Conservation (phyloP, 2,329 filamentous ascomycete genomes). For the Myotisia sp. region DNA sequence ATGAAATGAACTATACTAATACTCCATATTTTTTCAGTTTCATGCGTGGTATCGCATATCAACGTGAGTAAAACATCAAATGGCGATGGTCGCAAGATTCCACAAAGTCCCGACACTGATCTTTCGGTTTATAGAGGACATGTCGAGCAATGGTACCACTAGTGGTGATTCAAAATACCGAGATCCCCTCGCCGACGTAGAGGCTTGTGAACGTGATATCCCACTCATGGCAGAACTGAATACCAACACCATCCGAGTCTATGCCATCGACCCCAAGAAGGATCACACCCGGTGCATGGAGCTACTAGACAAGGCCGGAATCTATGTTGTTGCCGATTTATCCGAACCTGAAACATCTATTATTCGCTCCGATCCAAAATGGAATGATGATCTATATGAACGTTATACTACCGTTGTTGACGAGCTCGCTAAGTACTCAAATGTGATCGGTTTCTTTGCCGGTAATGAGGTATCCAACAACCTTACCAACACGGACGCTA, state of each 20-base stretch:
- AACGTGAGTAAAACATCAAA: constrained; percentile 41
- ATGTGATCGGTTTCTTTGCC: constrained; percentile 93
- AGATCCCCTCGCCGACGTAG: constrained; percentile 65
- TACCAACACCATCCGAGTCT: constrained; percentile 90
- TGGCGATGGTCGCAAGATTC: background rate
- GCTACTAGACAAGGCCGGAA: constrained; percentile 65
- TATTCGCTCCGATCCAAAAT: constrained; percentile 62
- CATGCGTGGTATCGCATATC: constrained; percentile 90
- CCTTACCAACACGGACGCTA: constrained; percentile 74
- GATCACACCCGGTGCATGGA: constrained; percentile 79
- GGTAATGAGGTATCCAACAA: constrained; percentile 95
- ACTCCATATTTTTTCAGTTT: constrained; percentile 36
- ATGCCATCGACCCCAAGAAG: constrained; percentile 67
- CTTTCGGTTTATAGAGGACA: constrained; percentile 41
- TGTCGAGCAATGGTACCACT: constrained; percentile 39
- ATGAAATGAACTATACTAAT: constrained; percentile 6
- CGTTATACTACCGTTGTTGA: constrained; percentile 81
- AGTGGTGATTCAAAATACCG: constrained; percentile 46
- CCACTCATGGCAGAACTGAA: constrained; percentile 62
- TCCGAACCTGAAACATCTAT: constrained; percentile 71
- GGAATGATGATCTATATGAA: constrained; percentile 62
- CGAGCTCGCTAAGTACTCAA: constrained; percentile 65
- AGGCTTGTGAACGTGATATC: constrained; percentile 68
- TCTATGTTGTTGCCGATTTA: constrained; percentile 90
- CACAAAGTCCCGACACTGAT: background rate